A percentile compares a stretch with the other conserved stretches of the same genome.
phyloP scores from a whole-genome alignment of 208 protist genomes.

The Trichomonas gallinae region DNA sequence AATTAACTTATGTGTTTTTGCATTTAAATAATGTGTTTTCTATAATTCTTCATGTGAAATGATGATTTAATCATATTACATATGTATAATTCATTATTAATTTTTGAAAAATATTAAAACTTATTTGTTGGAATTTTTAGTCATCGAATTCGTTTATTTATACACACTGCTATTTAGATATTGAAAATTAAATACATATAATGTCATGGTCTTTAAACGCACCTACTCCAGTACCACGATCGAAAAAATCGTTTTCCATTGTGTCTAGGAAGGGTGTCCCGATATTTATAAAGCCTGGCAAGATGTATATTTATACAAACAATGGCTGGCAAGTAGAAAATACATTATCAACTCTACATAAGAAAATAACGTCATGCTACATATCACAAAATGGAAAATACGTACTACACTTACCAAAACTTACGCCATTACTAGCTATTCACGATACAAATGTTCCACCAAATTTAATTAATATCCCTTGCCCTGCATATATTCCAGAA shows the following conservation, averaged over 20 bases:
- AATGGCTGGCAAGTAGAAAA: neutral
- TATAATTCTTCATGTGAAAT: no score
- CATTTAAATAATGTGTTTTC: no score
- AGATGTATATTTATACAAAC: neutral
- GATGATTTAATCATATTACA: no score
- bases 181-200: neutral
- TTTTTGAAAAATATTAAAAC: no score
- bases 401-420: neutral
- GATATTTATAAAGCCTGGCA: neutral
- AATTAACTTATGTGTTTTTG: no score
- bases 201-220: neutral
- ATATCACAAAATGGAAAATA: neutral
- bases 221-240: neutral
- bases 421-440: neutral
- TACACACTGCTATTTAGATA: no score
- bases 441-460: neutral
- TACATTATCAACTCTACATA: neutral
- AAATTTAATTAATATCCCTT: neutral
- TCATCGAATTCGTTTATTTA: no score
- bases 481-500: neutral
- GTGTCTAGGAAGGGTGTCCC: neutral
- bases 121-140: no score
- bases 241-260: neutral
- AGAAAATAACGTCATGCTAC: neutral
- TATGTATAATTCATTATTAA: no score